Base-by-base conservation (phyloP, 257 asterid species). In the Gentiana macrophylla region DNA sequence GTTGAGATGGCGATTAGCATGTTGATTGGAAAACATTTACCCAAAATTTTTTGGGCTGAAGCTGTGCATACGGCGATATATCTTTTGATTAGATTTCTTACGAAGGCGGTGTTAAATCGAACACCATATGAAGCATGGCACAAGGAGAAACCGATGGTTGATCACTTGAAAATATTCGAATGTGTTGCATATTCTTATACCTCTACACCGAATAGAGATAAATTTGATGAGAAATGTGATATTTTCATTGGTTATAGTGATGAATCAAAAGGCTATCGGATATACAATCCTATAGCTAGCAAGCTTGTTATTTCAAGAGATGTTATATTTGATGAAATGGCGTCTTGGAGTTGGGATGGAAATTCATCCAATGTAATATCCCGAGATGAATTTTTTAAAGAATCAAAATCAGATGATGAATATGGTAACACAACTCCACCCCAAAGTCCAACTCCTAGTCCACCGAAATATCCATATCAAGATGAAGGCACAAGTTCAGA, bases 241-340 rank as follows among this genome's bases (percentile, higher is more conserved):
- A 15, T 15, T 15, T 15, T 15, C 24, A 15, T 15, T 15, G 24
- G 24, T 15, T 15, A 15, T 15, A 15, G 24, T 15, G 24, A 15
- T 24, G 37, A 62, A 7, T 50, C 64, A 0, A 68, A 68, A 37
- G 64, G 73, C 1, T 68, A 62, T 68, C 47, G 65, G 8, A 36
- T 62, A 2, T 51, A 12, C 3, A 36, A 68, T 51, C 52, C 61
- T 2, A 12, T 6, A 15, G 51, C 32, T 2, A 37, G 33, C 2
- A 45, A 62, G 35, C 10, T 62, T 2, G 32, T 53, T 2, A 35
- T 68, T 9, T 67, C 63, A 35, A 51, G 72, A 43, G 59, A 67
- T 55, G 67, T 67, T 2, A 12, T 50, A 15, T 62, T 68, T 56
- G 56, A 68, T 50, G 64, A 68, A 56, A 8, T 13, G 12, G 35